phyloP scores from a whole-genome alignment of 2,329 filamentous ascomycete genomes.

The Aaosphaeria arxii region DNA sequence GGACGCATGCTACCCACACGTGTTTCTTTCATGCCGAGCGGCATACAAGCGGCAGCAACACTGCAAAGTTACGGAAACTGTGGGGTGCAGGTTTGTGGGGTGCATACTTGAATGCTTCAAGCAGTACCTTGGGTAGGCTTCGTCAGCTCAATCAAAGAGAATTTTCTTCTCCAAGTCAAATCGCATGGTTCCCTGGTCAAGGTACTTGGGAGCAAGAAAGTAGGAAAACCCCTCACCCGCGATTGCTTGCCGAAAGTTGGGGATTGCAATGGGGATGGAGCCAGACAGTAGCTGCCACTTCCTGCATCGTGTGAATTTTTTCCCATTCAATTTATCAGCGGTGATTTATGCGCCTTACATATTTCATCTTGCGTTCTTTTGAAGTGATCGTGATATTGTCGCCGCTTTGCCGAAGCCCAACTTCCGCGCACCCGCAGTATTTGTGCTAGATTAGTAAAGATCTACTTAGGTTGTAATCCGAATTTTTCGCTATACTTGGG shows the following conservation, averaged over 20 bases:
- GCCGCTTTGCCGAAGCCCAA: constrained; percentile 12
- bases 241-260: too few species aligned
- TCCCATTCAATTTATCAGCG: background rate
- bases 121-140: constrained; percentile 8
- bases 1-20: too few species aligned
- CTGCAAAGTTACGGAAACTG: constrained; percentile 1
- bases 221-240: too few species aligned
- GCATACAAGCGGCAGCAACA: too few species aligned
- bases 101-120: constrained; percentile 11
- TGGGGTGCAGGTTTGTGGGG: constrained; percentile 18
- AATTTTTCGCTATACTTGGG: constrained; percentile 5
- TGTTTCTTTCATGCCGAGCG: too few species aligned
- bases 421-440: constrained; percentile 15
- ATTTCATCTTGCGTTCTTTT: background rate
- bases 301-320: background rate
- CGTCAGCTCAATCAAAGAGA: constrained; percentile 21
- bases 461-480: background rate
- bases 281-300: background rate
- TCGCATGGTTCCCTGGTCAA: too few species aligned
- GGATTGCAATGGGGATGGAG: too few species aligned
- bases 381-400: constrained; percentile 1
- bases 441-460: background rate
- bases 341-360: too few species aligned
- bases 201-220: too few species aligned
- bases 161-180: too few species aligned